These are phyloP conservation scores for Anthracocystis setariae DNA, from an alignment of 1,284 basidiomycete genomes.

Conservation along the genomic window DNA sequence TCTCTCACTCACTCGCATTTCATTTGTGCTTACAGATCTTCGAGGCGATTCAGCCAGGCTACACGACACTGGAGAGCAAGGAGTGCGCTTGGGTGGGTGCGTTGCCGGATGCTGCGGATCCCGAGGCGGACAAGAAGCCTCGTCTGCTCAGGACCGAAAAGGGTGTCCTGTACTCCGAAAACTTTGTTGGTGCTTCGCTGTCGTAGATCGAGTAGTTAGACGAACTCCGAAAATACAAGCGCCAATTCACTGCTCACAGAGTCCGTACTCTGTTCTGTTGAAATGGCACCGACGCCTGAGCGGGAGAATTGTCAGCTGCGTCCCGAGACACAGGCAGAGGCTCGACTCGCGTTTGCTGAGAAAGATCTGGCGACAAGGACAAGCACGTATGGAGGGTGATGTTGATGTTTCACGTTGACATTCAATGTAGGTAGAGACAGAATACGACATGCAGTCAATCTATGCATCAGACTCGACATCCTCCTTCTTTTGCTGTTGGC, in stretches of 20 bases:
- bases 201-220: conserved; percentile 27
- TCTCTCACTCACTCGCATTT: conserved; percentile 1
- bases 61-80: conserved; percentile 56
- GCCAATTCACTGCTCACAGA: neutral
- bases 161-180: conserved; percentile 55
- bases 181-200: conserved; percentile 61
- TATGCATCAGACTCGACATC: conserved; percentile 52
- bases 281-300: no score
- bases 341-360: no score
- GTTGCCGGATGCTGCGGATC: conserved; percentile 52
- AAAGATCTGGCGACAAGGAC: no score
- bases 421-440: conserved; percentile 5
- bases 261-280: no score
- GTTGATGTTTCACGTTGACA: conserved; percentile 5
- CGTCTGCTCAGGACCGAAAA: conserved; percentile 59
- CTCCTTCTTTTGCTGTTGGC: conserved; percentile 40
- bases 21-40: conserved; percentile 53
- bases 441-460: conserved; percentile 8
- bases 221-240: neutral
- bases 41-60: conserved; percentile 66
- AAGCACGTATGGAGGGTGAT: no score
- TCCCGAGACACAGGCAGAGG: no score
- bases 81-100: conserved; percentile 63
- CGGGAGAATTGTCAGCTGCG: no score
- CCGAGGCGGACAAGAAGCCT: conserved; percentile 60